These are phyloP conservation scores for Trametes elegans DNA, from an alignment of 768 basidiomycete genomes.

Conservation along the genomic window DNA sequence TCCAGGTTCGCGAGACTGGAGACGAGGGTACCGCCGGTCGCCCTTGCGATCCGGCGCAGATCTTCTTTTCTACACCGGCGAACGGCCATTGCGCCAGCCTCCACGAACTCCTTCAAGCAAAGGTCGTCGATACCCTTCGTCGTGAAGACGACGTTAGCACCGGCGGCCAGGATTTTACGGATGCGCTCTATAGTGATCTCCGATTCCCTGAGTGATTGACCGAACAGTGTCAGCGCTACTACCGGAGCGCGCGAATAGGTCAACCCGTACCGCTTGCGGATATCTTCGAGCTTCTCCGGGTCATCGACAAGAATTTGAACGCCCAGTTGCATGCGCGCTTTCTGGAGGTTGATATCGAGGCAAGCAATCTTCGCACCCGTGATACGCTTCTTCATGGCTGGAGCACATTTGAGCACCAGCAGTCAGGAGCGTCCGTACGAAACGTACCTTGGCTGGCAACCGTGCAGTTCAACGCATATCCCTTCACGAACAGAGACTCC, in stretches of 20 bases:
- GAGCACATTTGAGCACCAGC: neutral
- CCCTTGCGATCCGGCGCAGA: constrained; percentile 92
- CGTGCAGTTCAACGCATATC: constrained; percentile 97
- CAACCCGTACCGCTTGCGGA: constrained; percentile 74
- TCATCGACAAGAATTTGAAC: constrained; percentile 97
- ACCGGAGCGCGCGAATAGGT: neutral
- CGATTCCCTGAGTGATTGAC: constrained; percentile 60
- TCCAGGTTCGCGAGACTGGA: constrained; percentile 94
- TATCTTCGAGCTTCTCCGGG: constrained; percentile 94
- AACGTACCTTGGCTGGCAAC: constrained; percentile 93
- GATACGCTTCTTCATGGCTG: constrained; percentile 97
- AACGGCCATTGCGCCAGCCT: constrained; percentile 98
- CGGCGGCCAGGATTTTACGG: constrained; percentile 91
- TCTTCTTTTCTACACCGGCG: constrained; percentile 98
- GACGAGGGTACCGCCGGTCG: constrained; percentile 91
- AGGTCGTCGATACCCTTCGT: constrained; percentile 99
- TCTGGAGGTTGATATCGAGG: constrained; percentile 96
- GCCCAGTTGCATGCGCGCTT: constrained; percentile 95
- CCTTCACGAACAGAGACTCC: constrained; percentile 92
- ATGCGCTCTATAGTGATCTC: constrained; percentile 96
- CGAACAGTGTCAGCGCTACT: neutral
- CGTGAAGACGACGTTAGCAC: constrained; percentile 95
- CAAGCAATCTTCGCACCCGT: constrained; percentile 95
- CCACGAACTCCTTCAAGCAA: constrained; percentile 97
- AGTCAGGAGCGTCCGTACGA: neutral